These are phyloP conservation scores for Candida berthetii DNA, from an alignment of 805 yeast genomes.

Conservation along the genomic window DNA sequence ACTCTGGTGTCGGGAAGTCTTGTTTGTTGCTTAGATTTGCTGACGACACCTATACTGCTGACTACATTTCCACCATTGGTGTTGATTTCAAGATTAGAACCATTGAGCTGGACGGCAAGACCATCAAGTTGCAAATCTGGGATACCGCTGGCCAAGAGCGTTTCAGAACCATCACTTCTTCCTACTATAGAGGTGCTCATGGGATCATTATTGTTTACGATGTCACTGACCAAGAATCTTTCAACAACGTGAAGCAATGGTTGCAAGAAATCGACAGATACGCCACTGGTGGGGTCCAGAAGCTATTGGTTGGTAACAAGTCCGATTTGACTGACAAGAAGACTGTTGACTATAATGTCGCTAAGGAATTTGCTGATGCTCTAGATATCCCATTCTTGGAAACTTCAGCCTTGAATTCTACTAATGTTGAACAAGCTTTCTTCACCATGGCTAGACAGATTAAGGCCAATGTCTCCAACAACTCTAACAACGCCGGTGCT, in stretches of 20 bases:
- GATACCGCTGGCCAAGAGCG: conserved; percentile 99
- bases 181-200: conserved; percentile 97
- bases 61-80: conserved; percentile 95
- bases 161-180: conserved; percentile 94
- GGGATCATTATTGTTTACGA: conserved; percentile 98
- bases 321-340: conserved; percentile 91
- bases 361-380: conserved; percentile 96
- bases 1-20: conserved; percentile 98
- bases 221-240: conserved; percentile 94
- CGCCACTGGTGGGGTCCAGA: conserved; percentile 96
- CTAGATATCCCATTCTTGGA: conserved; percentile 92
- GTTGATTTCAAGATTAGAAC: conserved; percentile 91
- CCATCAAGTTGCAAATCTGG: conserved; percentile 97
- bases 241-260: conserved; percentile 97
- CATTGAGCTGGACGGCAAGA: conserved; percentile 92
- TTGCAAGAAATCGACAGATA: conserved; percentile 96
- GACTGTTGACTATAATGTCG: conserved; percentile 92
- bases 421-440: conserved; percentile 98
- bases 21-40: conserved; percentile 93
- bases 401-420: conserved; percentile 90
- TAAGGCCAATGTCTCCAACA: conserved; percentile 85
- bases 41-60: conserved; percentile 95
- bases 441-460: conserved; percentile 98
- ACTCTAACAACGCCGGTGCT: conserved; percentile 25
- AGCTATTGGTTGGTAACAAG: conserved; percentile 93